Percentiles rank a stretch among this genome's conserved stretches.
Conservation (phyloP, 441 rosid species). For the Hura crepitans region DNA sequence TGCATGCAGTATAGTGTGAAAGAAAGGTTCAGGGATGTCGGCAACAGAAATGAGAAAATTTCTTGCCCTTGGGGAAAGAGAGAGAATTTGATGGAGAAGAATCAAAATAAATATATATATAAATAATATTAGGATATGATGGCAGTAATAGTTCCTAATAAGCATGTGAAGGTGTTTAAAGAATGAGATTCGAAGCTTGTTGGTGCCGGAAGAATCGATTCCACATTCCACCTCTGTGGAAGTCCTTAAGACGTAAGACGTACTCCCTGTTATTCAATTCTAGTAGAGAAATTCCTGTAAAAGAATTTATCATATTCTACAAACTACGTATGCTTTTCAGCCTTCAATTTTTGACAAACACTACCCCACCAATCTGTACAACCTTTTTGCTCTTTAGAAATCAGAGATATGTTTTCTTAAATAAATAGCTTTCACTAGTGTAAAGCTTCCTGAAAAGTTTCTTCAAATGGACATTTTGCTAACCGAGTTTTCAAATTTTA, state of each 20-base stretch:
- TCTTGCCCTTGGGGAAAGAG: slow-evolving; percentile 19
- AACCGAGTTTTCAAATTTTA: neutral
- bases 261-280: slow-evolving; percentile 20
- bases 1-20: slow-evolving; percentile 53
- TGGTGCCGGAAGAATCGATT: slow-evolving; percentile 41
- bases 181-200: slow-evolving; percentile 50
- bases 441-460: neutral
- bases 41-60: slow-evolving; percentile 11
- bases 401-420: neutral
- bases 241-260: slow-evolving; percentile 13
- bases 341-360: slow-evolving; percentile 24
- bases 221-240: slow-evolving; percentile 31
- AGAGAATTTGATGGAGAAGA: slow-evolving; percentile 14
- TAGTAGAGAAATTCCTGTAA: slow-evolving; percentile 22
- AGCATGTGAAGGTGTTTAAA: slow-evolving; percentile 30
- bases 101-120: neutral
- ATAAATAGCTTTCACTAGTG: slow-evolving; percentile 1
- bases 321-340: slow-evolving; percentile 16
- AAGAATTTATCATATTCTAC: slow-evolving; percentile 16
- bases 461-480: neutral
- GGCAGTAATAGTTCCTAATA: slow-evolving; percentile 26
- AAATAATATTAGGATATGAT: slow-evolving; percentile 15
- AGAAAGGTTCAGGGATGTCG: slow-evolving; percentile 19
- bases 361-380: neutral
- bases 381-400: slow-evolving; percentile 8